phyloP scores from a whole-genome alignment of 78 protist species.

The Dictyostelium intermedium region DNA sequence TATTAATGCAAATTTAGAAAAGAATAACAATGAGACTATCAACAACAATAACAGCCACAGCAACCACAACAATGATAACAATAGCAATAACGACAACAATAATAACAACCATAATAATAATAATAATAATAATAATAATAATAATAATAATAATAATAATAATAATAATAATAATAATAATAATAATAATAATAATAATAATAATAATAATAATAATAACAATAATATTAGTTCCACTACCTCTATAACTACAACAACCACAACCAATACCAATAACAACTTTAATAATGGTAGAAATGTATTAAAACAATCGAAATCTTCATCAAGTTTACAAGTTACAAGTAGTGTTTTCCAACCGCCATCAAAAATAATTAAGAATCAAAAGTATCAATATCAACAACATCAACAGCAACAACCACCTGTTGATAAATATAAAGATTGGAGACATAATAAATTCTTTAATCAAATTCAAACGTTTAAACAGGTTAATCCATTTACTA shows the following conservation, averaged over 20 bases:
- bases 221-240: background rate
- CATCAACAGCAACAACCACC: background rate
- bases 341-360: conserved; percentile 1
- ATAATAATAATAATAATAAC: background rate
- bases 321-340: background rate
- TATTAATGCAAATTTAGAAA: background rate
- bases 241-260: background rate
- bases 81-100: no score
- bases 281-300: background rate
- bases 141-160: background rate
- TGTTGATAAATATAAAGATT: conserved; percentile 47
- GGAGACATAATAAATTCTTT: conserved; percentile 70
- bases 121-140: background rate
- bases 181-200: background rate
- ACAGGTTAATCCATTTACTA: conserved; percentile 17
- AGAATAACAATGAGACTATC: background rate
- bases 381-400: background rate
- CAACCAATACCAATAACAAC: background rate
- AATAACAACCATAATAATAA: background rate
- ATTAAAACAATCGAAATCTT: background rate
- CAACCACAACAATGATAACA: background rate
- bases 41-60: background rate
- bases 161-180: background rate
- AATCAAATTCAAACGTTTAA: conserved; percentile 45
- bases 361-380: background rate